Conservation (phyloP, 495 filamentous ascomycete genomes). For the Usnea hakonensis region DNA sequence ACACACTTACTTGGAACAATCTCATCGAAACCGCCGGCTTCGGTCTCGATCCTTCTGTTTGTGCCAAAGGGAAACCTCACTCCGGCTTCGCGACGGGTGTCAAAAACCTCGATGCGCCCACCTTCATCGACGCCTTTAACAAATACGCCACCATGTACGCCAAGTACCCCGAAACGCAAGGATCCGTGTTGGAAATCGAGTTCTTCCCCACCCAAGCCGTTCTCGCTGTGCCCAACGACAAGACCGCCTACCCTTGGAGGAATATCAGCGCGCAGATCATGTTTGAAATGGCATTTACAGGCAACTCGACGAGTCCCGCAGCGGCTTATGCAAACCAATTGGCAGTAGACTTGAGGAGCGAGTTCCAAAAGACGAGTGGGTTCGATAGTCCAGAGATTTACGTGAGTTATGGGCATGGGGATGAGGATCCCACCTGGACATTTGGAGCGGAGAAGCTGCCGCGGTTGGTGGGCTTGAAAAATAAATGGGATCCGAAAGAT, state of each 20-base stretch:
- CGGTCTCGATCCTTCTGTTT: slow-evolving; percentile 1
- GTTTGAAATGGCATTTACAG: slow-evolving; percentile 23
- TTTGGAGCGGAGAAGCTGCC: slow-evolving; percentile 22
- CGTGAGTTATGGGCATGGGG: slow-evolving; percentile 34
- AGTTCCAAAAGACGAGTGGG: slow-evolving; percentile 22
- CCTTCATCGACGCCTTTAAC: slow-evolving; percentile 19
- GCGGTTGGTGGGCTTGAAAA: slow-evolving; percentile 24
- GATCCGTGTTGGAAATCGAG: slow-evolving; percentile 18
- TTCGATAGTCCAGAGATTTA: slow-evolving; percentile 25
- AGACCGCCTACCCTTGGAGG: slow-evolving; percentile 32
- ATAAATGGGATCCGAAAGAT: slow-evolving; percentile 28
- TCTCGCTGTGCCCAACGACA: slow-evolving; percentile 17
- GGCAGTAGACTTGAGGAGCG: slow-evolving; percentile 10
- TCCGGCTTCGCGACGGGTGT: slow-evolving; percentile 11
- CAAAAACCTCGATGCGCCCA: slow-evolving; percentile 16
- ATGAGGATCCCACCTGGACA: slow-evolving; percentile 29
- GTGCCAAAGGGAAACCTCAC: slow-evolving; percentile 10
- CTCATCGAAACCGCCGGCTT: not conserved
- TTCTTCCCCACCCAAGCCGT: slow-evolving; percentile 28
- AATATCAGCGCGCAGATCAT: slow-evolving; percentile 23
- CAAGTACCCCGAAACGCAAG: slow-evolving; percentile 12
- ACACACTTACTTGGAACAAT: not conserved
- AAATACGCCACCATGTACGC: slow-evolving; percentile 5
- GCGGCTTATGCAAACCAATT: not conserved
- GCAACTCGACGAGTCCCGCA: not conserved